A percentile compares a stretch with the other conserved stretches of the same genome.
Evolutionary conservation across 2,329 filamentous ascomycete genomes (phyloP).

Genomic region (Xenosphaeropsis pyriputrescens): DNA sequence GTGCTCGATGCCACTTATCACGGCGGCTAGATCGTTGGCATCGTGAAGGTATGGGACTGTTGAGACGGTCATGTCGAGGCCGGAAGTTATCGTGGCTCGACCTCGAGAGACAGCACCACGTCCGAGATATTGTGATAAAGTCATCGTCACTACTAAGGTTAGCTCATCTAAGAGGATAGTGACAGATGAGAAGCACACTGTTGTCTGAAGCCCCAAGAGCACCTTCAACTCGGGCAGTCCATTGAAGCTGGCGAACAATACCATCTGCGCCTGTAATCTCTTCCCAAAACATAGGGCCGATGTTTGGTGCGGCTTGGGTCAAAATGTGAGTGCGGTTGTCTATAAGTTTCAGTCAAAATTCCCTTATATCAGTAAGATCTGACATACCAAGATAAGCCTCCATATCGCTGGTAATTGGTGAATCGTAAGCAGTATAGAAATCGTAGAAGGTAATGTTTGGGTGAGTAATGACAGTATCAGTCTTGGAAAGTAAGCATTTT

Average conservation of each 20-base stretch:
- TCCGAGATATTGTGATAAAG: conserved; percentile 46
- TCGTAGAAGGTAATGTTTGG: conserved; percentile 39
- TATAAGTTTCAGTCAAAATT: too few relatives aligned
- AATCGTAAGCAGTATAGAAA: conserved; percentile 43
- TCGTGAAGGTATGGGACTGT: conserved; percentile 44
- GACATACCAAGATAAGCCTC: conserved; percentile 6
- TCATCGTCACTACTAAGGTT: conserved; percentile 21
- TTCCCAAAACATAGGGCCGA: conserved; percentile 19
- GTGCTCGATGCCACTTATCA: conserved; percentile 48
- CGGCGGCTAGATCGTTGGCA: conserved; percentile 42
- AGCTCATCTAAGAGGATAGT: not conserved
- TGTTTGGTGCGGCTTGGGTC: conserved; percentile 24
- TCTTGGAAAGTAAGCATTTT: conserved; percentile 38
- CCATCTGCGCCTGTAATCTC: conserved; percentile 24
- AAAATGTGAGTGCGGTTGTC: conserved; percentile 22
- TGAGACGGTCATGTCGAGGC: conserved; percentile 41
- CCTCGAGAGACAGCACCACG: conserved; percentile 48
- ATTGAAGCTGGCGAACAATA: conserved; percentile 18
- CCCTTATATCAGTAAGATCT: too few relatives aligned
- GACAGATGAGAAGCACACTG: not conserved
- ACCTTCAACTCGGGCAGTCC: conserved; percentile 30
- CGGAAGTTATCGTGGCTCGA: conserved; percentile 41
- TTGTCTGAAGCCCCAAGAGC: not conserved
- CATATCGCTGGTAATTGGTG: conserved; percentile 13
- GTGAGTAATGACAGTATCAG: conserved; percentile 31